phyloP scores from a whole-genome alignment of 169 alveolate genomes.

The Babesia bovis region DNA sequence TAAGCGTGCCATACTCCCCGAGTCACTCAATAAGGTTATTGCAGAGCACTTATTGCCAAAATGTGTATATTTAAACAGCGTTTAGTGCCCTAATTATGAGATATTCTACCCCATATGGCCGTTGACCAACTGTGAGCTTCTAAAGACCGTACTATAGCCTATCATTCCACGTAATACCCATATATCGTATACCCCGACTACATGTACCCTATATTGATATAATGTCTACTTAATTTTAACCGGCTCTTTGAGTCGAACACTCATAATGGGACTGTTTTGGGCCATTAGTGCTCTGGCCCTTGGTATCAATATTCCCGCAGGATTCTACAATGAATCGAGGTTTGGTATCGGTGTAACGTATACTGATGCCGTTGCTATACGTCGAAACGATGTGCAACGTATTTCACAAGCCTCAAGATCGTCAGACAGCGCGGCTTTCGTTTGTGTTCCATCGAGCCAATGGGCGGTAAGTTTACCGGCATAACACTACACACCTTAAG shows the following conservation, averaged over 20 bases:
- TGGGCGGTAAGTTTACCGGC: constrained; percentile 12
- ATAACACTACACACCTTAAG: background rate
- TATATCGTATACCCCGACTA: no score
- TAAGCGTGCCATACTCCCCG: no score
- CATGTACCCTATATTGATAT: no score
- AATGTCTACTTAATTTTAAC: constrained; percentile 17
- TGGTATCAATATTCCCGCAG: constrained; percentile 13
- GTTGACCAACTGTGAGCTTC: no score
- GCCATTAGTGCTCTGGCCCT: constrained; percentile 18
- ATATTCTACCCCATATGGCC: constrained; percentile 29
- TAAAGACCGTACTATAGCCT: no score
- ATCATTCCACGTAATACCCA: no score
- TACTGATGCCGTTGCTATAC: constrained; percentile 2
- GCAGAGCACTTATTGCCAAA: no score
- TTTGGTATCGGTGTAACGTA: background rate
- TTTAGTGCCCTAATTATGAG: background rate
- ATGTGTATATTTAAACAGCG: no score
- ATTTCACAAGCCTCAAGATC: background rate
- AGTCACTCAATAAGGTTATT: no score
- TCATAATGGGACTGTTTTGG: constrained; percentile 26
- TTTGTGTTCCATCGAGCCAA: constrained; percentile 1
- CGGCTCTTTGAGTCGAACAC: constrained; percentile 40
- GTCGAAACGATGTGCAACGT: constrained; percentile 7
- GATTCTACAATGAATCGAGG: background rate
- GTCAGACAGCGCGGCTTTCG: constrained; percentile 9